A percentile compares a stretch with the other conserved stretches of the same genome.
Evolutionary conservation across 2,329 filamentous ascomycete species (phyloP).

Genomic region (Aspergillus sp.): DNA sequence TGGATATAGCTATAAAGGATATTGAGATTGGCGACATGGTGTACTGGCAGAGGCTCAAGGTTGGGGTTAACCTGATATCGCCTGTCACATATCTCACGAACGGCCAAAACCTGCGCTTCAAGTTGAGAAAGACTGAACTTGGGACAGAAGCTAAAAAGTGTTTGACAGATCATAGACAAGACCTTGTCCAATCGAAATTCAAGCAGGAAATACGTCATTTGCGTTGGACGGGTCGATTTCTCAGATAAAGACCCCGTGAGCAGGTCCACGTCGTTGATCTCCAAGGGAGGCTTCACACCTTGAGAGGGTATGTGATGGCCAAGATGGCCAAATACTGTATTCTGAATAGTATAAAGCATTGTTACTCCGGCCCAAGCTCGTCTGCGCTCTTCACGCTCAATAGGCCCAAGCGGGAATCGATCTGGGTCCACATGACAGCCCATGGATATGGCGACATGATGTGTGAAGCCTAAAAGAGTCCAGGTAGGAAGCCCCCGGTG

Average conservation of each 20-base stretch:
- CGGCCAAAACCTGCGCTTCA: constrained; percentile 33
- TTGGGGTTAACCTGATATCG: constrained; percentile 32
- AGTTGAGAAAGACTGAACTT: constrained; percentile 27
- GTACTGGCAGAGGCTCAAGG: constrained; percentile 29
- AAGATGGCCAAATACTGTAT: constrained; percentile 39
- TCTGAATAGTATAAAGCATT: constrained; percentile 45
- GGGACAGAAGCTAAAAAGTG: constrained; percentile 33
- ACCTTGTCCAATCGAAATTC: constrained; percentile 41
- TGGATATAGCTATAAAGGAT: constrained; percentile 45
- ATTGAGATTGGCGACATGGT: constrained; percentile 44
- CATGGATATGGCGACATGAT: constrained; percentile 45
- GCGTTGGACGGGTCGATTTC: constrained; percentile 33
- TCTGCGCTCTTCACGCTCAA: constrained; percentile 44
- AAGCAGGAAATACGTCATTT: constrained; percentile 46
- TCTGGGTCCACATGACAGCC: constrained; percentile 47
- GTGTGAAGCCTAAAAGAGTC: constrained; percentile 43
- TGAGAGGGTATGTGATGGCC: constrained; percentile 31
- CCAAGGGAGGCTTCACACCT: constrained; percentile 36
- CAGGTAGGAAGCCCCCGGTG: constrained; percentile 41
- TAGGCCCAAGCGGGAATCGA: constrained; percentile 35
- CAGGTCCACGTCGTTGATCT: constrained; percentile 41
- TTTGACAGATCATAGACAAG: constrained; percentile 39
- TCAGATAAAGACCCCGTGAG: constrained; percentile 28
- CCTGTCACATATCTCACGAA: constrained; percentile 35
- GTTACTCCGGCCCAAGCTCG: constrained; percentile 44